A percentile compares a stretch with the other conserved stretches of the same genome.
Evolutionary conservation across 192 early-diverging fungal species (phyloP).

Genomic region (Entomortierella chlamydospora): DNA sequence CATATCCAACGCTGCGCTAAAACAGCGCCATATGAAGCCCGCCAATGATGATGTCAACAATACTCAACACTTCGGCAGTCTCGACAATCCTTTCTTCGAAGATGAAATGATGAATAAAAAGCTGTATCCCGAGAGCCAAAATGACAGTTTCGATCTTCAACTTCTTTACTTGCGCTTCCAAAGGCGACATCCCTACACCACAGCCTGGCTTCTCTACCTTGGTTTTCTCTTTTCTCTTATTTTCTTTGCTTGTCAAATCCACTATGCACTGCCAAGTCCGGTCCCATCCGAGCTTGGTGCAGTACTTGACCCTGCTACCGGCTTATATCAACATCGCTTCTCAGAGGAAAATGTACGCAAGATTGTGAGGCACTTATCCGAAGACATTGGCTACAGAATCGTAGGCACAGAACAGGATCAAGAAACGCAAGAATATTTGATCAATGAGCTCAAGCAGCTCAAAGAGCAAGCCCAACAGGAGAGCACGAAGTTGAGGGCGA

Average conservation of each 20-base stretch:
- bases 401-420: constrained; percentile 57
- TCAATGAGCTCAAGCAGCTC: constrained; percentile 19
- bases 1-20: not conserved
- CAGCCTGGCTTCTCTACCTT: constrained; percentile 17
- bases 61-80: not conserved
- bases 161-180: not conserved
- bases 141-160: not conserved
- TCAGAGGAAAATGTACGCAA: constrained; percentile 66
- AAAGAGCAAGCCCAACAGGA: constrained; percentile 19
- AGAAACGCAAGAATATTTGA: constrained; percentile 31
- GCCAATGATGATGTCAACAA: not conserved
- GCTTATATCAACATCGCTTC: constrained; percentile 59
- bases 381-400: constrained; percentile 70
- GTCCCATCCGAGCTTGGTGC: constrained; percentile 23
- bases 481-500: not conserved
- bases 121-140: not conserved
- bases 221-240: constrained; percentile 19
- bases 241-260: constrained; percentile 12
- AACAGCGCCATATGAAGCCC: constrained; percentile 16
- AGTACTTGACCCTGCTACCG: constrained; percentile 23
- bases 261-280: constrained; percentile 34
- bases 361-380: constrained; percentile 61
- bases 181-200: not conserved
- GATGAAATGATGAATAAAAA: not conserved
- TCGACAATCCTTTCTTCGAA: not conserved